Conservation (phyloP, 116 monocot species). For the Cymodocea nodosa region DNA sequence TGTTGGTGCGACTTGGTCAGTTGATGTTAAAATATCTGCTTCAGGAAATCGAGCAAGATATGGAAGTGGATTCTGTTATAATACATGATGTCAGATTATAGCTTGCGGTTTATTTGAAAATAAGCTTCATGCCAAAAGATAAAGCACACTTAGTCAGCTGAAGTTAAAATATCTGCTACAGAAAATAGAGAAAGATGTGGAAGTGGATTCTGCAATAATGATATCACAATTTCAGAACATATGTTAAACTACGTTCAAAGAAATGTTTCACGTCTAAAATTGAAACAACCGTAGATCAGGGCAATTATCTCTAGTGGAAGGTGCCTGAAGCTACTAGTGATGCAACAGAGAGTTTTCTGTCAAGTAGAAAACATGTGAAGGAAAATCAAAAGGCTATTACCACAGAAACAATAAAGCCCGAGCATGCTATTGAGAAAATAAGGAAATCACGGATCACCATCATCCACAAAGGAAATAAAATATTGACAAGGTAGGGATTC, state of each 20-base stretch:
- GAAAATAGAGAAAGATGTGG: constrained; percentile 87
- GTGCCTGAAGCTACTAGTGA: too few relatives aligned
- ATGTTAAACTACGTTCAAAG: neutral
- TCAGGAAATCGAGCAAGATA: constrained; percentile 88
- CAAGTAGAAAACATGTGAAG: too few relatives aligned
- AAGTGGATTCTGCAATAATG: constrained; percentile 69
- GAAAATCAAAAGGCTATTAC: too few relatives aligned
- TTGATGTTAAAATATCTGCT: constrained; percentile 92
- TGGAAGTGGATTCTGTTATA: constrained; percentile 88
- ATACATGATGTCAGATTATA: constrained; percentile 1
- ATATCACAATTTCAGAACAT: neutral
- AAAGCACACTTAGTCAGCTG: constrained; percentile 56
- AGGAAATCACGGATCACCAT: too few relatives aligned
- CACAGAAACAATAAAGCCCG: too few relatives aligned
- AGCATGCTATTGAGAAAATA: too few relatives aligned
- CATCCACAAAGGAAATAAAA: neutral
- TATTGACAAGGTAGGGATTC: neutral
- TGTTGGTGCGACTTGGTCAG: constrained; percentile 81
- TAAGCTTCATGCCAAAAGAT: too few relatives aligned
- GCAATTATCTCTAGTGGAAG: too few relatives aligned
- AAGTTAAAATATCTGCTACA: constrained; percentile 88
- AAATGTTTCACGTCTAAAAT: too few relatives aligned
- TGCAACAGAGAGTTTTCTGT: too few relatives aligned
- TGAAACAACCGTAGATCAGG: too few relatives aligned
- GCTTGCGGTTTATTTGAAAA: neutral